Base-by-base conservation (phyloP, 2,329 filamentous ascomycete genomes). In the Exophiala mesophila region DNA sequence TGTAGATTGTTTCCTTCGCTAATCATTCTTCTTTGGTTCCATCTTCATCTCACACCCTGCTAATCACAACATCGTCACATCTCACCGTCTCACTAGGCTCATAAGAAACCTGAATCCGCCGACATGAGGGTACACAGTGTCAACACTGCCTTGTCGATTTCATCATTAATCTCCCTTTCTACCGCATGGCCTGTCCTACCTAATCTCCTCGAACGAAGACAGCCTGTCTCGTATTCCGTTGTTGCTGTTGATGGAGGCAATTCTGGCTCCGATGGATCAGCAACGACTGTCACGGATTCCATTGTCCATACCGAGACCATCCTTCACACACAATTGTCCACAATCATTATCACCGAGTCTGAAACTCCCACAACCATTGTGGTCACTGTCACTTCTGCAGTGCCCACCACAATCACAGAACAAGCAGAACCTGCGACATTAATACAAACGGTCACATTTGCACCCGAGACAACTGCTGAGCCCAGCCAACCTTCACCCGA, bases 241-340 rank as follows among this genome's bases (percentile, higher is more conserved):
- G 59, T 62, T 17, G 50, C 56, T n/a, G 59, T 62, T 13, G 59
- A 60, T 44, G 59, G 59, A 34, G 57, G 57, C 32, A 45, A 52
- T 50, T 33, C 54, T 48, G 46, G 52, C 44, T n/a, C 37, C 36
- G 17, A 40, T 43, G 15, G 31, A 8, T 13, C 51, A 23, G 54
- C 56, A 30, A 38, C 41, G 20, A 53, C 49, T 9, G 44, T 56
- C 49, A 59, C 58, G 34, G 41, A 55, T 24, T 52, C 55, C 18
- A 39, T 53, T 4, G 56, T 50, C n/a, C 52, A 51, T 34, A 52
- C 47, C 12, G 40, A 52, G 36, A 50, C 40, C n/a, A 41, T 52
- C 29, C 50, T 53, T 35, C 44, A 49, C 37, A 63, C 57, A 36
- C 55, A 62, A 49, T 48, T 59, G 32, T 49, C 49, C 29, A 59